A percentile compares a stretch with the other conserved stretches of the same genome.
These are phyloP conservation scores for Debaryomyces singareniensis DNA, from an alignment of 1,139 yeast genomes.

Conservation along the genomic window DNA sequence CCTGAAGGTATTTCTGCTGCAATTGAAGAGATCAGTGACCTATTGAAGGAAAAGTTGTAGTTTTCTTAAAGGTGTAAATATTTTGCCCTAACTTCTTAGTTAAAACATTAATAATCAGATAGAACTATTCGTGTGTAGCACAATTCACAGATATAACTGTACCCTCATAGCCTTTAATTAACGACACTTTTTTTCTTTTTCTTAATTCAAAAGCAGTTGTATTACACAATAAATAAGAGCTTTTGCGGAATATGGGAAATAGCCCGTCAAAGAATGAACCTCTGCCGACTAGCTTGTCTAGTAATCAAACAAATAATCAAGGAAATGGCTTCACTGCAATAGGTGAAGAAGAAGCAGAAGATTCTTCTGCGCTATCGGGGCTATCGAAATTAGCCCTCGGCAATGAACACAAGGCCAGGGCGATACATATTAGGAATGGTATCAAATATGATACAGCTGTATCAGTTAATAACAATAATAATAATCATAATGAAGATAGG, in stretches of 20 bases:
- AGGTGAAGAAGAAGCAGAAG: slow-evolving; percentile 40
- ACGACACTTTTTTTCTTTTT: too few species aligned
- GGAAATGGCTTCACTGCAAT: slow-evolving; percentile 14
- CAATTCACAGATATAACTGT: too few species aligned
- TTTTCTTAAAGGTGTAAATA: too few species aligned
- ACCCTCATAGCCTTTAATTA: too few species aligned
- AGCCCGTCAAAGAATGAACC: slow-evolving; percentile 54
- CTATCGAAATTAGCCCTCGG: slow-evolving; percentile 9
- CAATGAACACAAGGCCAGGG: slow-evolving; percentile 10
- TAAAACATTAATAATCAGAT: too few species aligned
- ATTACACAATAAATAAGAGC: too few species aligned
- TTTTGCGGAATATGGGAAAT: slow-evolving; percentile 41
- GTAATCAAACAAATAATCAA: slow-evolving; percentile 7
- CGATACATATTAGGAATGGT: slow-evolving; percentile 9
- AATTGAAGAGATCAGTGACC: slow-evolving; percentile 55
- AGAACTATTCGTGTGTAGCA: too few species aligned
- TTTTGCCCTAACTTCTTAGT: too few species aligned
- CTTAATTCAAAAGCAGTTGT: too few species aligned
- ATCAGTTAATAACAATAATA: slow-evolving; percentile 9
- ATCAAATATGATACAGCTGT: slow-evolving; percentile 8
- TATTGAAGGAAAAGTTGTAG: slow-evolving; percentile 49
- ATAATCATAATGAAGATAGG: slow-evolving; percentile 5
- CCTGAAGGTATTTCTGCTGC: slow-evolving; percentile 67
- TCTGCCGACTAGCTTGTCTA: slow-evolving; percentile 34
- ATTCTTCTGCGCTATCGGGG: slow-evolving; percentile 43